Base-by-base conservation (phyloP, 169 alveolate species). In the Fabrea salina region DNA sequence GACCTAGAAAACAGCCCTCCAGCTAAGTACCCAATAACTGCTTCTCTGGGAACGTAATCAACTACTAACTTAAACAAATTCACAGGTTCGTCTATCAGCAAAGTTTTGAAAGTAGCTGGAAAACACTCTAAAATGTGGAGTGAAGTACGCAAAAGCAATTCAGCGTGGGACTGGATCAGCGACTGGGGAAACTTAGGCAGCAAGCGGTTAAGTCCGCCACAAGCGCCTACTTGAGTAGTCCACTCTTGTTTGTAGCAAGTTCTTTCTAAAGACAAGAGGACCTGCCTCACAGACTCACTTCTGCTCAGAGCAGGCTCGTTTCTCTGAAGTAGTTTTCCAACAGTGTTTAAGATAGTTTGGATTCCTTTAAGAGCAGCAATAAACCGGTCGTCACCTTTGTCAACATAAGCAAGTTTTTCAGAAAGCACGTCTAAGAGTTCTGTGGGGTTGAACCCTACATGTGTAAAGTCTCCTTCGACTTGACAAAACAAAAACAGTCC, bases 211-310 rank as follows among this genome's bases (percentile, higher is more conserved):
- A 70, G 67, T 47, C 67, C 79, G n/a, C 66, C 59, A 70, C 79
- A 70, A 25, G 79, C 79, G 16, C 79, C 79, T 4, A 70, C 27
- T 47, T 70, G 79, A 22, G 32, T 70, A 25, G 59, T 25, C 40
- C 59, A 70, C 7, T 70, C 79, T 5, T 22, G 67, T 35, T 50
- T 25, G 35, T 70, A 70, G 37, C 79, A 70, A n/a, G 59, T 70
- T 5, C 79, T 41, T 13, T 32, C 32, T 8, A 70, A 43, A 0
- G 41, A 30, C 3, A 70, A 27, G 19, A 70, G 27, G n/a, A 70
- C 37, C 32, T 70, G 67, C 37, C 49, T 70, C 16, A 70, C 44
- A 1, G 66, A 16, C 40, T 70, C 66, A 70, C 79, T 70, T 70
- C 49, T 70, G 37, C 33, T n/a, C 19, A 70, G 25, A 2, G 40